These are phyloP conservation scores for Cystobasidium tubakii DNA, from an alignment of 768 basidiomycete species.

Conservation along the genomic window DNA sequence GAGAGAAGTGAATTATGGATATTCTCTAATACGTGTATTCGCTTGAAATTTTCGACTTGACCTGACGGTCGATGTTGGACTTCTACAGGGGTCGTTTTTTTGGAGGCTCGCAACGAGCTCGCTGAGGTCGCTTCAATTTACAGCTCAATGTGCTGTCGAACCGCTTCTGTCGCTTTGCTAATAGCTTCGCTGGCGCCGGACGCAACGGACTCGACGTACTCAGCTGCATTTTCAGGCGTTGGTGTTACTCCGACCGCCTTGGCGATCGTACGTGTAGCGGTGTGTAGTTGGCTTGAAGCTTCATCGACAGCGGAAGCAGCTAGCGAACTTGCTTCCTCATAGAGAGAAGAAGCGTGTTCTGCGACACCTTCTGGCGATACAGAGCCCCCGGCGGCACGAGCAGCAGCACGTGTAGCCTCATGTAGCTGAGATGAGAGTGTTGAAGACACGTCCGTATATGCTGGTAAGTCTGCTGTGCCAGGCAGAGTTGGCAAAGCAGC, in stretches of 20 bases:
- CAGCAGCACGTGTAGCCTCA: slow-evolving; percentile 24
- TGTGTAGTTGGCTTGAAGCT: slow-evolving; percentile 8
- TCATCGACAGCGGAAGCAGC: slow-evolving; percentile 13
- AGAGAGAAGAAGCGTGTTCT: slow-evolving; percentile 2
- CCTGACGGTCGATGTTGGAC: too few relatives aligned
- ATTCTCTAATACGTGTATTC: too few relatives aligned
- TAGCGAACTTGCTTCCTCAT: slow-evolving; percentile 1
- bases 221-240: slow-evolving; percentile 16
- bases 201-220: slow-evolving; percentile 25
- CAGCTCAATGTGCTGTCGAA: slow-evolving; percentile 43
- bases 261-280: background rate
- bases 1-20: too few relatives aligned
- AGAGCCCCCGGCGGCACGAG: slow-evolving; percentile 2
- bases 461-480: slow-evolving; percentile 16
- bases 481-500: slow-evolving; percentile 25
- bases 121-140: too few relatives aligned
- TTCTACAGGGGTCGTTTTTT: too few relatives aligned
- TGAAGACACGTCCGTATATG: slow-evolving; percentile 16
- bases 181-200: slow-evolving; percentile 11
- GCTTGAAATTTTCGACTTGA: too few relatives aligned
- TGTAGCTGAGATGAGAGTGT: slow-evolving; percentile 12
- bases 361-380: background rate
- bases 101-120: too few relatives aligned
- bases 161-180: slow-evolving; percentile 32
- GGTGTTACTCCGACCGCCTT: slow-evolving; percentile 11